These are phyloP conservation scores for Aspergillus pseudotamarii DNA, from an alignment of 2,329 filamentous ascomycete genomes.

Conservation along the genomic window DNA sequence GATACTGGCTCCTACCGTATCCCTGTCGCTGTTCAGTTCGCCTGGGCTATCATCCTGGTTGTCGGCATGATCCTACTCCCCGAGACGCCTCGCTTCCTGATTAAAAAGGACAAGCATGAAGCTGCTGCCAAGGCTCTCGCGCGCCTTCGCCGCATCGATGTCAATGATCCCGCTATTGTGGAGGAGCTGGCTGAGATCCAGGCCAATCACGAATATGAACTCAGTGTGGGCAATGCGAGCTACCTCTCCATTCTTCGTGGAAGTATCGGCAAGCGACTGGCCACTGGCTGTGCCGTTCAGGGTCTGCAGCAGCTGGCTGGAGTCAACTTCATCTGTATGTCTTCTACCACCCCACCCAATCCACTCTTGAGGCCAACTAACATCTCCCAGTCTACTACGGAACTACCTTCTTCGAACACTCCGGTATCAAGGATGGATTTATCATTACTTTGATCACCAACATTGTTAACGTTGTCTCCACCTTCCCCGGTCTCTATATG, in stretches of 20 bases:
- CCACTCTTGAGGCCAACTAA: conserved; percentile 16
- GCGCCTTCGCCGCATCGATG: conserved; percentile 69
- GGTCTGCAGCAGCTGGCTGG: conserved; percentile 46
- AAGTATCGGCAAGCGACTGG: conserved; percentile 40
- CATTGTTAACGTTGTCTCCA: conserved; percentile 52
- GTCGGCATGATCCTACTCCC: conserved; percentile 73
- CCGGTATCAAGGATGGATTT: conserved; percentile 48
- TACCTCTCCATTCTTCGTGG: conserved; percentile 42
- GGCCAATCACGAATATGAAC: conserved; percentile 85
- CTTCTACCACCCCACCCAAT: neutral
- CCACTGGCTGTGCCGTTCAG: conserved; percentile 44
- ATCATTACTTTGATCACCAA: conserved; percentile 52
- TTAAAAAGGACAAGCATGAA: conserved; percentile 72
- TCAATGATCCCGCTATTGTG: conserved; percentile 69
- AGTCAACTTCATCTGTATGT: conserved; percentile 47
- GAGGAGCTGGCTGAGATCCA: conserved; percentile 80
- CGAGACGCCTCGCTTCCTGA: conserved; percentile 80
- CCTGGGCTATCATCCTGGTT: conserved; percentile 75
- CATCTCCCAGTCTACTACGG: conserved; percentile 38
- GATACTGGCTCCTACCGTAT: conserved; percentile 75
- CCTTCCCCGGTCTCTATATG: conserved; percentile 51
- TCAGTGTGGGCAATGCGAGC: conserved; percentile 44
- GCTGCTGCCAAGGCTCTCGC: conserved; percentile 64
- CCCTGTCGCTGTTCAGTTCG: conserved; percentile 76
- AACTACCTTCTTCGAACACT: conserved; percentile 44